phyloP scores from a whole-genome alignment of 352 stramenopile genomes.

The Pythium phragmitis region DNA sequence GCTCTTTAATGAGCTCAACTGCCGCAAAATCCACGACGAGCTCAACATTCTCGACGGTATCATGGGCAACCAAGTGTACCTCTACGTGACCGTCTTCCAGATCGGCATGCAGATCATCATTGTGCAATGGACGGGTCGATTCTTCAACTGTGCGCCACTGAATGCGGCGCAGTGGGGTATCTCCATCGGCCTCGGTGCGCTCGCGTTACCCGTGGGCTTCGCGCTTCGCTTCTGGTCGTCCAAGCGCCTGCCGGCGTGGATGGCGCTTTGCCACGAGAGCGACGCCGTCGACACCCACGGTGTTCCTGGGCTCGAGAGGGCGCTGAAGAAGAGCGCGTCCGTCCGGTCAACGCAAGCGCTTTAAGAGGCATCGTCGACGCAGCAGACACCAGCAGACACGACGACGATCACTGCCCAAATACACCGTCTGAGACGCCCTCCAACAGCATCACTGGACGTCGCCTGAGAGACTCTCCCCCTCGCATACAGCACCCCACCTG shows the following conservation, averaged over 20 bases:
- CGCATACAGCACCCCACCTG: background rate
- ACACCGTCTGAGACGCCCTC: too few relatives aligned
- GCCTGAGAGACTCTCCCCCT: background rate
- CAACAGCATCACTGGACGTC: background rate
- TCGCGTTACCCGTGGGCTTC: slow-evolving; percentile 50
- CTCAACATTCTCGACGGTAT: slow-evolving; percentile 95
- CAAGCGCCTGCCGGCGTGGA: slow-evolving; percentile 47
- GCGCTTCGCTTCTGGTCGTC: slow-evolving; percentile 48
- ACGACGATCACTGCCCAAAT: background rate
- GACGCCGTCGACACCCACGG: slow-evolving; percentile 35
- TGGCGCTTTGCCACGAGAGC: slow-evolving; percentile 55
- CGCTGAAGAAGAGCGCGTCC: slow-evolving; percentile 1
- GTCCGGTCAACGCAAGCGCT: background rate
- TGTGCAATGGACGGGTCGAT: slow-evolving; percentile 89
- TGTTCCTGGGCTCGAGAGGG: slow-evolving; percentile 9
- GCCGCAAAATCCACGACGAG: slow-evolving; percentile 81
- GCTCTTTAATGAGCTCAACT: slow-evolving; percentile 91
- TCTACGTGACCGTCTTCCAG: slow-evolving; percentile 89
- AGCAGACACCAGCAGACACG: background rate
- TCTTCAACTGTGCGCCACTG: slow-evolving; percentile 64
- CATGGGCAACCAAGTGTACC: slow-evolving; percentile 90
- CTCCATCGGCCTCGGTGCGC: slow-evolving; percentile 48
- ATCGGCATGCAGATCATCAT: slow-evolving; percentile 94
- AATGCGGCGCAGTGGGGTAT: slow-evolving; percentile 48
- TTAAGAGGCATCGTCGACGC: background rate